Evolutionary conservation across 768 basidiomycete species (phyloP).

Genomic region (Hortiboletus campestris): DNA sequence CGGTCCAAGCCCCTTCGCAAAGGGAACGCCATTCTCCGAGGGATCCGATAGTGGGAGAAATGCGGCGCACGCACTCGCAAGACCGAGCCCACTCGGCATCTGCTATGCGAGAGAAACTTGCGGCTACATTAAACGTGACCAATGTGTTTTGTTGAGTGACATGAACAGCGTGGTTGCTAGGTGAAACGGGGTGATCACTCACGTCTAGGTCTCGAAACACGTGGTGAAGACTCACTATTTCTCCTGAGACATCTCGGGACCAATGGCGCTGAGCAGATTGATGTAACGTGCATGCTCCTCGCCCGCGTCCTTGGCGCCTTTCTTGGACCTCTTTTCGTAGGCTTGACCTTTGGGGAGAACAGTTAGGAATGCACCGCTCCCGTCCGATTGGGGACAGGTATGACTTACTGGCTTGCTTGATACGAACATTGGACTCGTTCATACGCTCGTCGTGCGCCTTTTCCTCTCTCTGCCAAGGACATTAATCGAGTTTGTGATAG

Average conservation of each 20-base stretch:
- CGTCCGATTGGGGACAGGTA: not conserved
- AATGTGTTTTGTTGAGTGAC: slow-evolving; percentile 61
- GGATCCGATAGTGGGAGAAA: slow-evolving; percentile 64
- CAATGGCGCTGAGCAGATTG: slow-evolving; percentile 64
- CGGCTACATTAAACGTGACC: slow-evolving; percentile 60
- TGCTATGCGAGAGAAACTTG: slow-evolving; percentile 65
- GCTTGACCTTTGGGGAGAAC: slow-evolving; percentile 46
- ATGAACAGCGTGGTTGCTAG: slow-evolving; percentile 62
- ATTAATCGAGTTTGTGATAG: not conserved
- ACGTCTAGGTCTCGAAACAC: not conserved
- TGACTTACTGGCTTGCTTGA: slow-evolving; percentile 68
- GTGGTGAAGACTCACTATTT: slow-evolving; percentile 57
- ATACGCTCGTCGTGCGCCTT: slow-evolving; percentile 73
- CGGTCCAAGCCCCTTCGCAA: slow-evolving; percentile 75
- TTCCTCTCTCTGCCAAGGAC: slow-evolving; percentile 68
- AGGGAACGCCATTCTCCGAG: slow-evolving; percentile 70
- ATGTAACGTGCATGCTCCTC: slow-evolving; percentile 82
- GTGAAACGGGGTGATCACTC: not conserved
- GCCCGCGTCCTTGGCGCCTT: slow-evolving; percentile 58
- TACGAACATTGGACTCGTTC: slow-evolving; percentile 60
- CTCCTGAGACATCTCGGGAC: slow-evolving; percentile 77
- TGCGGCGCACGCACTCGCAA: slow-evolving; percentile 69
- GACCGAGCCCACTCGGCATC: slow-evolving; percentile 75
- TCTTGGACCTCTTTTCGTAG: slow-evolving; percentile 82
- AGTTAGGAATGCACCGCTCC: slow-evolving; percentile 2